Base-by-base conservation (phyloP, 768 basidiomycete species). In the Kwoniella botswanensis region DNA sequence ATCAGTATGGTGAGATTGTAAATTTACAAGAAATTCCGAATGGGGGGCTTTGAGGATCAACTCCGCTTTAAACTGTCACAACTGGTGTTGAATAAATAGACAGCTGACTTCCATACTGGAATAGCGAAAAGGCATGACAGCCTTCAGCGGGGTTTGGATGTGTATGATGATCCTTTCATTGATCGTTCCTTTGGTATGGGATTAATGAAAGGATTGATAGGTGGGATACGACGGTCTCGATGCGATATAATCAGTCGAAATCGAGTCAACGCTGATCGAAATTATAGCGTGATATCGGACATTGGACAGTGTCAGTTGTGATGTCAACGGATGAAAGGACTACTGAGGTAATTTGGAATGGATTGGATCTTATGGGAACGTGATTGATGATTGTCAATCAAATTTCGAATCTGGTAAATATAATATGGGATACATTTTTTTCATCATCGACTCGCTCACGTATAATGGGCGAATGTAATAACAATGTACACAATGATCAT, bases 121-220 rank as follows among this genome's bases (percentile, higher is more conserved):
- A 18, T 50, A 63, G 62, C 3, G 10, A 61, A 61, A 61, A 61
- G 65, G 56, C 46, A 66, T 54, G 63, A 7, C 50, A 65, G 43
- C 41, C 21, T 15, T 21, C 11, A 42, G 57, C 57, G 57, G 56
- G 57, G 57, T 58, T 58, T 26, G 12, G 3, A 58, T 58, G 18
- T 12, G 46, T 50, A 50, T 18, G 12, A 50, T 18, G 21, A 58
- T 58, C 57, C 57, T 58, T 58, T 58, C 57, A 58, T 41, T 17
- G 12, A 12, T 17, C 21, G 7, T 26, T 58, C 57, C 57, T 58
- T 58, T 35, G 26, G 12, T 41, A 18, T 26, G 24, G 12, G 11
- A 58, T 17, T 13, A 41, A 24, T 21, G 26, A 58, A 58, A 26
- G 57, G 26, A 26, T 29, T 4, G 24, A 24, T 24, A 58, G 22